Percentiles rank a stretch among this genome's conserved stretches.
Conservation (phyloP, 2,329 filamentous ascomycete genomes). For the Pseudogymnoascus sp. region DNA sequence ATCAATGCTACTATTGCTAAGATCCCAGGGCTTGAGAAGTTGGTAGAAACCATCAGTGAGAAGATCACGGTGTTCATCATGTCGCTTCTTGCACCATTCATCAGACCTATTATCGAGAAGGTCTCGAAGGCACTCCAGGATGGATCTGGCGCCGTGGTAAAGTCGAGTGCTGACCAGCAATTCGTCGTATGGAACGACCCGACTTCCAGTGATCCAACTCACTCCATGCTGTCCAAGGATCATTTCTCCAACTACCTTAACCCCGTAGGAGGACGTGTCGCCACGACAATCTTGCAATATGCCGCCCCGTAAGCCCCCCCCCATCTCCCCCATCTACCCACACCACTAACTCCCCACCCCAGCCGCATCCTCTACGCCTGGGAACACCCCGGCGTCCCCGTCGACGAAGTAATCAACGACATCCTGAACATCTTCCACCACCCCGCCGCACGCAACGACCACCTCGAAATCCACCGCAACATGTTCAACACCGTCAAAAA, state of each 20-base stretch:
- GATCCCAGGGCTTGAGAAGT: conserved; percentile 77
- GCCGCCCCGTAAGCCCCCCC: conserved; percentile 68
- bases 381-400: conserved; percentile 76
- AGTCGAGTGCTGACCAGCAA: conserved; percentile 63
- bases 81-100: conserved; percentile 81
- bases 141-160: conserved; percentile 65
- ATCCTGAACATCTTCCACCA: conserved; percentile 83
- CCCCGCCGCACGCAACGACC: conserved; percentile 68
- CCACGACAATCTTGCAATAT: conserved; percentile 72
- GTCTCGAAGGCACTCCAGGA: conserved; percentile 78
- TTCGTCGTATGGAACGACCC: conserved; percentile 74
- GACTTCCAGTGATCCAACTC: conserved; percentile 66
- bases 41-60: conserved; percentile 93
- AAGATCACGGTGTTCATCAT: conserved; percentile 87
- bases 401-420: conserved; percentile 76
- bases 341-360: neutral
- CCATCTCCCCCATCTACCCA: conserved; percentile 12
- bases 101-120: conserved; percentile 82
- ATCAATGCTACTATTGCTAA: conserved; percentile 83
- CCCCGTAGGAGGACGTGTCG: conserved; percentile 65
- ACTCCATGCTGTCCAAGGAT: conserved; percentile 76
- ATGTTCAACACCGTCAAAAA: conserved; percentile 83
- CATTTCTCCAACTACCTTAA: conserved; percentile 76
- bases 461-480: conserved; percentile 68
- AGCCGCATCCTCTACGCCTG: conserved; percentile 81